Percentiles rank a stretch among this genome's conserved stretches.
Evolutionary conservation across 2,329 filamentous ascomycete genomes (phyloP).

Genomic region (Fusarium humuli): DNA sequence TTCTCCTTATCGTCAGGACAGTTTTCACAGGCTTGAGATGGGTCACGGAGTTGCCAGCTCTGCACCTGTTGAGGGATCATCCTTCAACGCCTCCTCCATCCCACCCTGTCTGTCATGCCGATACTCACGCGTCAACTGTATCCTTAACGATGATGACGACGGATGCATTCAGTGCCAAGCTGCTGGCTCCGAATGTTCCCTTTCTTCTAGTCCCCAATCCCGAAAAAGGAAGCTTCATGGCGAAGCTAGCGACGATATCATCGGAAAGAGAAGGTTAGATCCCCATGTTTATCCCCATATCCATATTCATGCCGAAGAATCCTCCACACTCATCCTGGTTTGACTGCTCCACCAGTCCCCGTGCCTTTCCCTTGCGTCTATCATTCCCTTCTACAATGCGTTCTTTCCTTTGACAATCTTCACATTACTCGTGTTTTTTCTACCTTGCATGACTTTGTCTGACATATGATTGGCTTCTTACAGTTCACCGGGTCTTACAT

Average conservation of each 20-base stretch:
- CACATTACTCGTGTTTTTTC: slow-evolving; percentile 35
- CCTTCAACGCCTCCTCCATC: slow-evolving; percentile 55
- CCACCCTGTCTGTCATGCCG: slow-evolving; percentile 80
- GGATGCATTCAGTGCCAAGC: slow-evolving; percentile 82
- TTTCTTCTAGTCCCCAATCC: slow-evolving; percentile 79
- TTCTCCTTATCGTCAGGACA: slow-evolving; percentile 60
- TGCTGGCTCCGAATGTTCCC: slow-evolving; percentile 82
- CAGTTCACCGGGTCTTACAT: slow-evolving; percentile 68
- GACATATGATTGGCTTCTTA: slow-evolving; percentile 61
- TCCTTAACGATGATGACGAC: slow-evolving; percentile 79
- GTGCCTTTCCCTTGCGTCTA: slow-evolving; percentile 38
- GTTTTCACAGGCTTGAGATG: slow-evolving; percentile 60
- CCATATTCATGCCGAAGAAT: slow-evolving; percentile 25
- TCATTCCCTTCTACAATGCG: slow-evolving; percentile 35
- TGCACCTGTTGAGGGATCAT: slow-evolving; percentile 61
- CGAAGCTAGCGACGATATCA: slow-evolving; percentile 68
- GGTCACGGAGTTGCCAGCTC: slow-evolving; percentile 61
- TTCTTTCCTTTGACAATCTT: slow-evolving; percentile 35
- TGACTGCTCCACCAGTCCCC: slow-evolving; percentile 31
- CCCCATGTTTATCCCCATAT: slow-evolving; percentile 29
- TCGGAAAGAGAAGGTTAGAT: slow-evolving; percentile 77
- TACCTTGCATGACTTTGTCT: slow-evolving; percentile 51
- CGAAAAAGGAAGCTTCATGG: slow-evolving; percentile 83
- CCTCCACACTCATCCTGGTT: slow-evolving; percentile 37
- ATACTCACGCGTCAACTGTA: slow-evolving; percentile 79